These are phyloP conservation scores for Tolypocladium pustulatum DNA, from an alignment of 2,329 filamentous ascomycete species.

Conservation along the genomic window DNA sequence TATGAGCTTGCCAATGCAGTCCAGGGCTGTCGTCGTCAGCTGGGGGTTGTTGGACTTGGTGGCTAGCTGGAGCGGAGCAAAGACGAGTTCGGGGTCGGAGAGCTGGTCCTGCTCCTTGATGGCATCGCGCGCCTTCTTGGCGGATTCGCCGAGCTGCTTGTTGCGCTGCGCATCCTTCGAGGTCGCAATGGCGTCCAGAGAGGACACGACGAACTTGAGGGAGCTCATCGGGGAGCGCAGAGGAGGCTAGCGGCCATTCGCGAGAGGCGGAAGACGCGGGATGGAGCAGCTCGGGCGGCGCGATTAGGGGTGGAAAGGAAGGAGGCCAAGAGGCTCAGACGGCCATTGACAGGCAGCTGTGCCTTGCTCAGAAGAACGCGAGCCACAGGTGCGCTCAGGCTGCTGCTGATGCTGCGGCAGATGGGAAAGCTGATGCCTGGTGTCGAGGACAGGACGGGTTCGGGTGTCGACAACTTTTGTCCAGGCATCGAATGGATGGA, in stretches of 20 bases:
- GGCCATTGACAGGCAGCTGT: not conserved
- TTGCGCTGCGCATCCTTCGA: conserved; percentile 86
- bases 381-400: not conserved
- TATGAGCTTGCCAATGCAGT: conserved; percentile 98
- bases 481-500: not conserved
- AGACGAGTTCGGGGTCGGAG: conserved; percentile 85
- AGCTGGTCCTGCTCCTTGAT: conserved; percentile 79
- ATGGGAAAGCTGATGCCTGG: not conserved
- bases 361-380: not conserved
- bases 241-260: conserved; percentile 35
- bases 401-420: not conserved
- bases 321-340: not conserved
- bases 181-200: conserved; percentile 80
- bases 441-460: not conserved
- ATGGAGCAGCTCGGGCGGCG: not conserved
- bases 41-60: conserved; percentile 78
- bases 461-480: not conserved
- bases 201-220: conserved; percentile 89
- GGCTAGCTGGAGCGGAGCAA: conserved; percentile 81
- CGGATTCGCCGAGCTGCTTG: conserved; percentile 72
- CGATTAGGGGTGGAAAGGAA: not conserved
- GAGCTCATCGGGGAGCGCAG: conserved; percentile 67
- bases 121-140: conserved; percentile 70
- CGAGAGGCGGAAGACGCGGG: not conserved
- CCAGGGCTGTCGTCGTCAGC: conserved; percentile 80